Evolutionary conservation across 1,139 yeast genomes (phyloP), one percentile per base, ranked within the genome.

Genomic region (Pneumocystis jirovecii): DNA sequence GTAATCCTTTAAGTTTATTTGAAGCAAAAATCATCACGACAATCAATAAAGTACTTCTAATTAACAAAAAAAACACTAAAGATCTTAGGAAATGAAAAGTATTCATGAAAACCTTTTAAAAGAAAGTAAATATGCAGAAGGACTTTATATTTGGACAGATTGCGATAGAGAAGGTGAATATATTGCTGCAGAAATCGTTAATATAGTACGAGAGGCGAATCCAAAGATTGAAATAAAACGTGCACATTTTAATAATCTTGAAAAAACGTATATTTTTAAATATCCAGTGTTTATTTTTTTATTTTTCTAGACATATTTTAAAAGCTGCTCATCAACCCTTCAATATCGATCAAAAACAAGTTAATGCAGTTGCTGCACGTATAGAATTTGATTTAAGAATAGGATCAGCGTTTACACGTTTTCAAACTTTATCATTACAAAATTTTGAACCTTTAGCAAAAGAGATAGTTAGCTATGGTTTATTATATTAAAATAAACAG

Each of bases 91-190:
- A 63, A 79, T 79, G 70, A 73, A 75, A 68, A 81, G 80, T 35
- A 83, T 89, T 31, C 85, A 85, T 21, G 77, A 79, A n/a, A 93
- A 93, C 72, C 89, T 95, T 63, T 75, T 81, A 56, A 75, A 75
- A 3, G 91, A 90, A 72, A 89, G 93, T 2, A 74, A 85, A 57
- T 73, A 71, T 40, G 82, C 88, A 4, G 81, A 83, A 64, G 78
- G 79, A 63, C 76, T 95, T 68, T 88, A 89, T 87, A 89, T 95
- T 10, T 95, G 98, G 98, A 95, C 98, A 1, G 99, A 95, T 80
- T 93, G 97, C 76, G 99, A 95, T 78, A 80, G 98, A 60, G 99
- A 95, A 73, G 99, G 99, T 0, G 99, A 95, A 74, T 87, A 86
- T 73, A 95, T 95, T 68, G 99, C 98, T 0, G 84, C 82, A 78